phyloP scores from a whole-genome alignment of 1,284 basidiomycete genomes.

The Coniferiporia sulphurascens region DNA sequence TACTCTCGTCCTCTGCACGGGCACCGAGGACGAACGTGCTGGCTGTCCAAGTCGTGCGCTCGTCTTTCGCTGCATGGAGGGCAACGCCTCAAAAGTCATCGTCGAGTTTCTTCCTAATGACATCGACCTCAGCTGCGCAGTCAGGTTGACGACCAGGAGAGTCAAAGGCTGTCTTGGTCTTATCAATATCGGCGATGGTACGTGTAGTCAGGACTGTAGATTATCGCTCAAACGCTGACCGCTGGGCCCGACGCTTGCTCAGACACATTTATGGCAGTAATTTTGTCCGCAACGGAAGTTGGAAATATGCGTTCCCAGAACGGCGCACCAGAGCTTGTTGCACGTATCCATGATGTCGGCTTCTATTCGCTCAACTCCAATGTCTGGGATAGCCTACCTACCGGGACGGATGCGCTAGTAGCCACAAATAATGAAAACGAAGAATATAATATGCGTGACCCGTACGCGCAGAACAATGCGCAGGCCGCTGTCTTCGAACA shows the following conservation, averaged over 20 bases:
- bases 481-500: constrained; percentile 62
- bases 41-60: constrained; percentile 59
- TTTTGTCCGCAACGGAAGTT: constrained; percentile 71
- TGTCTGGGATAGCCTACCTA: constrained; percentile 63
- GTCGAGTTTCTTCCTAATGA: constrained; percentile 80
- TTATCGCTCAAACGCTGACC: background rate
- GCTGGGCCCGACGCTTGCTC: background rate
- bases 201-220: constrained; percentile 23
- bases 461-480: constrained; percentile 38
- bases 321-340: constrained; percentile 53
- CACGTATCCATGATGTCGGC: constrained; percentile 71
- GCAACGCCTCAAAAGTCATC: constrained; percentile 56
- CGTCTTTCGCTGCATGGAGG: constrained; percentile 62
- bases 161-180: constrained; percentile 83
- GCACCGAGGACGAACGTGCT: constrained; percentile 54
- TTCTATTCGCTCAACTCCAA: constrained; percentile 72
- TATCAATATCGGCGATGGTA: constrained; percentile 65
- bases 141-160: constrained; percentile 57
- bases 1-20: constrained; percentile 66
- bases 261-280: constrained; percentile 79
- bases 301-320: constrained; percentile 71
- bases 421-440: constrained; percentile 36
- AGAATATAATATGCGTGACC: constrained; percentile 47
- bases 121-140: constrained; percentile 59
- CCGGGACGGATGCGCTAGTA: constrained; percentile 15